Conservation (phyloP, 441 rosid species). For the Aquilaria agallochum region DNA sequence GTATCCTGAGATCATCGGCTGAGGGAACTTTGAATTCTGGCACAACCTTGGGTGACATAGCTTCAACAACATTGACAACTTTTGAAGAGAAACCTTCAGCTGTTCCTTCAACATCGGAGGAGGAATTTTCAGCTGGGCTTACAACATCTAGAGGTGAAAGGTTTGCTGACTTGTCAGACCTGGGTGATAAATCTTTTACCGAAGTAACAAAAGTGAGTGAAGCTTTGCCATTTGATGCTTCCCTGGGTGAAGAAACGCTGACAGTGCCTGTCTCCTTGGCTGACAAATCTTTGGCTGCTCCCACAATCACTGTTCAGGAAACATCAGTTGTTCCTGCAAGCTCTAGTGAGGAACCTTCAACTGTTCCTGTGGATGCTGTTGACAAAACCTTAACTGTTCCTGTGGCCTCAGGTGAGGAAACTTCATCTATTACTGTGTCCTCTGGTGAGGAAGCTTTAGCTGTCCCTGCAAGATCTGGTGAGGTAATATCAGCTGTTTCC, state of each 20-base stretch:
- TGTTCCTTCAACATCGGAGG: neutral
- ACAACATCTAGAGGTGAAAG: neutral
- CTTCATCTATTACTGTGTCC: neutral
- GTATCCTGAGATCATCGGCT: neutral
- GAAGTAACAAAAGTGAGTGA: neutral
- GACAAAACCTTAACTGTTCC: neutral
- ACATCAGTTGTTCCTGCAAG: neutral
- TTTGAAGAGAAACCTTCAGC: neutral
- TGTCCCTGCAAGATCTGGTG: neutral
- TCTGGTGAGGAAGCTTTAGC: neutral
- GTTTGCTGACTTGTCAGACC: neutral
- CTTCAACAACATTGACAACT: neutral
- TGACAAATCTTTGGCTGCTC: neutral
- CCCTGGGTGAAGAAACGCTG: neutral
- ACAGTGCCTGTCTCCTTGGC: neutral
- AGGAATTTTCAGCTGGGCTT: neutral
- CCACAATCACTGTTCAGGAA: neutral
- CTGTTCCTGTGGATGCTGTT: neutral
- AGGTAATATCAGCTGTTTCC: neutral
- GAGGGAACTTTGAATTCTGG: neutral
- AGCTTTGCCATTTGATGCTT: neutral
- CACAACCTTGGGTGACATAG: neutral
- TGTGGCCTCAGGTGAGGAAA: conserved; percentile 2
- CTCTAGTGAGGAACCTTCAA: neutral
- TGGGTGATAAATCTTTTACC: neutral